These are phyloP conservation scores for Plasmodium chabaudi DNA, from an alignment of 169 alveolate species.

Conservation along the genomic window DNA sequence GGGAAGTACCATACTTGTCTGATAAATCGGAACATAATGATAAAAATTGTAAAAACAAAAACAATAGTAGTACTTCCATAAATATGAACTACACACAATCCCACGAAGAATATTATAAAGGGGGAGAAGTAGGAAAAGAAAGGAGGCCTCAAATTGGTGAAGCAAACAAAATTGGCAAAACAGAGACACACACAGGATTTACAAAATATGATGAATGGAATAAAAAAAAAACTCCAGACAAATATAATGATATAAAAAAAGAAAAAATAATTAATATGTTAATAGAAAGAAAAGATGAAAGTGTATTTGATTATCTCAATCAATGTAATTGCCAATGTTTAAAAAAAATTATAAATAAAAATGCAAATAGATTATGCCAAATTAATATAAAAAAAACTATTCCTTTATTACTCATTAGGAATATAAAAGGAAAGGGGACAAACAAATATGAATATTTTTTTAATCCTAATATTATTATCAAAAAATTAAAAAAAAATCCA, in stretches of 20 bases:
- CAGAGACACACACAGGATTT: too few species aligned
- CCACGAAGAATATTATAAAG: too few species aligned
- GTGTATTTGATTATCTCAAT: conserved; percentile 28
- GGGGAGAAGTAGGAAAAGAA: too few species aligned
- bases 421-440: conserved; percentile 17
- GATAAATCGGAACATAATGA: too few species aligned
- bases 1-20: too few species aligned
- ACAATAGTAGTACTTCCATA: too few species aligned
- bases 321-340: conserved; percentile 31
- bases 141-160: too few species aligned
- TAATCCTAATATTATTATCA: conserved; percentile 30
- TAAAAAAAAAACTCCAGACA: not conserved
- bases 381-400: conserved; percentile 31
- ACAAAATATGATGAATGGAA: too few species aligned
- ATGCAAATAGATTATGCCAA: conserved; percentile 11
- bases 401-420: conserved; percentile 15
- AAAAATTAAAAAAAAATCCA: conserved; percentile 60
- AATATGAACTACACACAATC: too few species aligned
- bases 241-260: conserved; percentile 41
- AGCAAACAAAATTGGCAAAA: too few species aligned
- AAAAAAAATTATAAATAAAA: conserved; percentile 9
- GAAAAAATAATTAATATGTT: conserved; percentile 49
- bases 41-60: too few species aligned
- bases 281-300: conserved; percentile 25
- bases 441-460: conserved; percentile 15